Conservation (phyloP, 768 basidiomycete species). For the Suillus luteus region DNA sequence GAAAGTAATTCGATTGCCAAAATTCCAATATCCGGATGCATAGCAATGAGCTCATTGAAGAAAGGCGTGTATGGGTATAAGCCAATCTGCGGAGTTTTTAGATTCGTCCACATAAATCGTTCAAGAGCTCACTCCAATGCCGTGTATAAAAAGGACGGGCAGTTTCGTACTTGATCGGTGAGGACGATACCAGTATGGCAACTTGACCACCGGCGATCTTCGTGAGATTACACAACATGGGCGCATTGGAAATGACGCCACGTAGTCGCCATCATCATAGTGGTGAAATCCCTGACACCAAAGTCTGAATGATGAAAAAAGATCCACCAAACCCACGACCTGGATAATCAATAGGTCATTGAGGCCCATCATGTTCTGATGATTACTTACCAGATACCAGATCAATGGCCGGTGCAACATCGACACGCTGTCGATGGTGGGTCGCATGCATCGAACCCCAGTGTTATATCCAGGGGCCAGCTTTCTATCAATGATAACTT, state of each 20-base stretch:
- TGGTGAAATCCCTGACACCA: constrained; percentile 53
- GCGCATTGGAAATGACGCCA: constrained; percentile 56
- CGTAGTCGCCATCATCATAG: constrained; percentile 39
- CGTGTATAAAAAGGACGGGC: constrained; percentile 67
- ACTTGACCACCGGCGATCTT: constrained; percentile 32
- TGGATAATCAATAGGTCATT: constrained; percentile 22
- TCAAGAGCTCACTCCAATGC: constrained; percentile 54
- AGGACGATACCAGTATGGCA: constrained; percentile 52
- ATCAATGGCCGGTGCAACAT: constrained; percentile 59
- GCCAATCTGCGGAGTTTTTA: constrained; percentile 50
- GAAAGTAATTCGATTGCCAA: constrained; percentile 61
- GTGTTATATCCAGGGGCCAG: constrained; percentile 44
- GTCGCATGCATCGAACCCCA: constrained; percentile 46
- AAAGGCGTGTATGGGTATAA: constrained; percentile 58
- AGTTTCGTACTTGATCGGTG: constrained; percentile 48
- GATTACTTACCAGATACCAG: constrained; percentile 58
- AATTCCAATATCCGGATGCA: constrained; percentile 56
- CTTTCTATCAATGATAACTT: constrained; percentile 40
- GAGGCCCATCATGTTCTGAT: background rate
- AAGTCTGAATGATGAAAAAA: constrained; percentile 42
- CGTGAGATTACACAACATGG: constrained; percentile 47
- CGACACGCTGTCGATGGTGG: constrained; percentile 58
- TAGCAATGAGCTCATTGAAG: constrained; percentile 44
- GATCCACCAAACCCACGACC: constrained; percentile 58
- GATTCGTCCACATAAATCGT: constrained; percentile 5